A percentile compares a stretch with the other conserved stretches of the same genome.
Evolutionary conservation across 1,284 basidiomycete genomes (phyloP).

Genomic region (Tetrapyrgos nigripes): DNA sequence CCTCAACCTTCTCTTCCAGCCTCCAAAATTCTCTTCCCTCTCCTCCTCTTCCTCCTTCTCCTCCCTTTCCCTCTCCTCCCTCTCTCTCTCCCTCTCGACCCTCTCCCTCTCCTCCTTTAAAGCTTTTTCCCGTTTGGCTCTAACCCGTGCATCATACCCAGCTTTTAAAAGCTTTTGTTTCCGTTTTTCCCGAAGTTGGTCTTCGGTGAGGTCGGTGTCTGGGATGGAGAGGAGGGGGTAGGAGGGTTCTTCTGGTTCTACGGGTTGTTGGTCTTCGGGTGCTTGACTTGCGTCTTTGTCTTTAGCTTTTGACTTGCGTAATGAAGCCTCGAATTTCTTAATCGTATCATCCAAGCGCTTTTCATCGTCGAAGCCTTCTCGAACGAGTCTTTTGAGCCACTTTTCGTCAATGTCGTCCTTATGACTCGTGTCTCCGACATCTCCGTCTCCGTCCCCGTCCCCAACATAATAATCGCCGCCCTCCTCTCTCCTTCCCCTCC

Average conservation of each 20-base stretch:
- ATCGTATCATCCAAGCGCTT: constrained; percentile 72
- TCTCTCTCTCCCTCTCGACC: constrained; percentile 75
- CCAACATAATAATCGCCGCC: too few species aligned
- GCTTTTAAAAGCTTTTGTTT: constrained; percentile 95
- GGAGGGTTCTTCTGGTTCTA: constrained; percentile 74
- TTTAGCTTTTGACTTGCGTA: constrained; percentile 76
- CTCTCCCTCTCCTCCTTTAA: constrained; percentile 81
- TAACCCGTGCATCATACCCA: constrained; percentile 90
- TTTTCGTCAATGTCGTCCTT: neutral
- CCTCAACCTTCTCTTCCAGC: constrained; percentile 77
- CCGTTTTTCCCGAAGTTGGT: constrained; percentile 93
- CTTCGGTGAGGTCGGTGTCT: constrained; percentile 93
- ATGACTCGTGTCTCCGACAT: neutral
- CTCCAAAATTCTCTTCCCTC: constrained; percentile 70
- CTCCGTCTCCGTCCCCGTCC: too few species aligned
- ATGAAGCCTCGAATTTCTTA: constrained; percentile 76
- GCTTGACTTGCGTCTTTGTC: constrained; percentile 52
- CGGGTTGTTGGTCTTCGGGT: constrained; percentile 39
- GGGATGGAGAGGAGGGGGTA: constrained; percentile 93
- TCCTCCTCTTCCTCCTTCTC: constrained; percentile 83
- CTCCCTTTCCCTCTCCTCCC: constrained; percentile 81
- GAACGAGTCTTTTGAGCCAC: constrained; percentile 51
- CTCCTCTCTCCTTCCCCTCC: constrained; percentile 78
- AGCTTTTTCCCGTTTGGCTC: constrained; percentile 89
- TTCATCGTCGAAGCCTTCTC: constrained; percentile 82